A percentile compares a stretch with the other conserved stretches of the same genome.
phyloP scores from a whole-genome alignment of 805 yeast species.

The Zygoascus biomembranicola region DNA sequence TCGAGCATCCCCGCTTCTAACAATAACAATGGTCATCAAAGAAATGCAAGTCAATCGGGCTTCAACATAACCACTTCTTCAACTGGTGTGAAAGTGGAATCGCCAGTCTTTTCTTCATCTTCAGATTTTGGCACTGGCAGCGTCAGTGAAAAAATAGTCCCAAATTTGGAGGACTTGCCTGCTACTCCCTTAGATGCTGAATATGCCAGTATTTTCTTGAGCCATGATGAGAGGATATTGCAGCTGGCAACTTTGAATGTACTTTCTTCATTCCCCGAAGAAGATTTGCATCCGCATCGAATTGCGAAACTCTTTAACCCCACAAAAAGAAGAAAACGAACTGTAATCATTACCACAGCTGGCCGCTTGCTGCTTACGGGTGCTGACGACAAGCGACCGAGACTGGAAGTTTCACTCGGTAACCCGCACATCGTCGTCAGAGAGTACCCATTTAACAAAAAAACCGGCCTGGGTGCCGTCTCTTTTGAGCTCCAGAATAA shows the following conservation, averaged over 20 bases:
- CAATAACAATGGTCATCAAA: neutral
- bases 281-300: conserved; percentile 15
- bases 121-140: neutral
- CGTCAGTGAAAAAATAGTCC: neutral
- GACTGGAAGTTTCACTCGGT: conserved; percentile 27
- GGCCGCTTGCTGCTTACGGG: conserved; percentile 27
- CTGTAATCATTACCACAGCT: conserved; percentile 28
- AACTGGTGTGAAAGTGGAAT: neutral
- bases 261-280: conserved; percentile 8
- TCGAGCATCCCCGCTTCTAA: neutral
- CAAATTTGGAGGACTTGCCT: conserved; percentile 34
- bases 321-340: conserved; percentile 22
- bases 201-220: conserved; percentile 36
- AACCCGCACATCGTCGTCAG: conserved; percentile 29
- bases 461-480: conserved; percentile 20
- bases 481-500: conserved; percentile 28
- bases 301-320: conserved; percentile 21
- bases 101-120: neutral
- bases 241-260: conserved; percentile 35
- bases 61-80: neutral
- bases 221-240: conserved; percentile 41
- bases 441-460: conserved; percentile 25
- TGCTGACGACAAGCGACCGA: conserved; percentile 24
- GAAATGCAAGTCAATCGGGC: neutral
- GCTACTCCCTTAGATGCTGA: conserved; percentile 40